Conservation (phyloP, 768 basidiomycete genomes). For the Rhizopogon roseolus region DNA sequence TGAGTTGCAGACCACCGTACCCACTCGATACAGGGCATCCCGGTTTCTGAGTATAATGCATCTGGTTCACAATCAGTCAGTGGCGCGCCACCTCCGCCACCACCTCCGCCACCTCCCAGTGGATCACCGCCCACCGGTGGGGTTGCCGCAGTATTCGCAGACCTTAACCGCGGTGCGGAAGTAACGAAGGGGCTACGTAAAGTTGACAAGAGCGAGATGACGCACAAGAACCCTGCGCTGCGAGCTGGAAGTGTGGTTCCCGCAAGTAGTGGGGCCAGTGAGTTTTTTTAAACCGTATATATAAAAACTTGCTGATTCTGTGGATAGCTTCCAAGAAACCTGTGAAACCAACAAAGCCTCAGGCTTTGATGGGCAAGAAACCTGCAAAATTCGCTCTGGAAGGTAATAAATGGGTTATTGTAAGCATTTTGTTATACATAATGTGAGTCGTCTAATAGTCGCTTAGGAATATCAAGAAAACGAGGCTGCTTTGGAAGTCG, state of each 20-base stretch:
- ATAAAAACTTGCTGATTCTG: not conserved
- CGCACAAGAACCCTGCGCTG: constrained; percentile 94
- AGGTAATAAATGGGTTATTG: constrained; percentile 91
- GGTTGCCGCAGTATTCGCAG: constrained; percentile 80
- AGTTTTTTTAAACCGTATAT: constrained; percentile 21
- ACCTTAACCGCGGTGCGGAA: constrained; percentile 84
- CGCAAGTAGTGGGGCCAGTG: constrained; percentile 28
- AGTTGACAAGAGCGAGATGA: constrained; percentile 96
- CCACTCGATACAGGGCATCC: constrained; percentile 41
- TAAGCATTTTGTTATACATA: constrained; percentile 31
- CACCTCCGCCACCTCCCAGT: constrained; percentile 49
- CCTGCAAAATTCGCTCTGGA: constrained; percentile 87
- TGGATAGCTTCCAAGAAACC: constrained; percentile 54
- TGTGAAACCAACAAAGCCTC: constrained; percentile 79
- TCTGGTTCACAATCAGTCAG: constrained; percentile 26
- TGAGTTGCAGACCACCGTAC: not conserved
- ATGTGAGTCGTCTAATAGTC: not conserved
- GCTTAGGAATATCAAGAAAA: constrained; percentile 89
- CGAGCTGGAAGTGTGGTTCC: constrained; percentile 52
- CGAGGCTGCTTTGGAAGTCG: constrained; percentile 64
- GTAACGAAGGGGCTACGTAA: constrained; percentile 90
- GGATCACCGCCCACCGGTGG: constrained; percentile 43
- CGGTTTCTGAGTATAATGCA: constrained; percentile 49
- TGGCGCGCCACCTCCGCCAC: constrained; percentile 50
- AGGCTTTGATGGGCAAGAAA: constrained; percentile 80